Evolutionary conservation across 352 stramenopile genomes (phyloP), one percentile per base, ranked within the genome.

Genomic region (Phytophthora pisi): DNA sequence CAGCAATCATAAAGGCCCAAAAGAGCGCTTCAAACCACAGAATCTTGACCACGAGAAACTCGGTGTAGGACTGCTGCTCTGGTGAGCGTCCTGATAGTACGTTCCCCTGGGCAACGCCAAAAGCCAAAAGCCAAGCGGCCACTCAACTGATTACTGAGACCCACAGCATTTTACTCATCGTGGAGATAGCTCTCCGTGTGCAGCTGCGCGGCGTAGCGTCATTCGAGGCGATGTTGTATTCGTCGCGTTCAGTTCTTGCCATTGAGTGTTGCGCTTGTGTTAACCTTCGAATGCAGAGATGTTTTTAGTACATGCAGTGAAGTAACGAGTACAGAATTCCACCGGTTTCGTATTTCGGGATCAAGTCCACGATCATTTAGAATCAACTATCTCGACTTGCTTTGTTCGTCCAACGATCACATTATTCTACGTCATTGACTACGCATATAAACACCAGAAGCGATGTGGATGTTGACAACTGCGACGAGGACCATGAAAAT

Each of bases 401-500:
- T 30, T 30, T 30, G 26, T 30, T 30, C 26, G 26, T 30, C 26
- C 26, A 30, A 6, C 26, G 20, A 20, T 20, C 20, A 20, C 20
- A 20, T 20, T 20, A 20, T 20, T 20, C 20, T 20, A 20, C 20
- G 20, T 20, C 20, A 20, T 38, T 38, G 1, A 38, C 8, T 38
- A 50, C 18, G 43, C 51, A 58, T 36, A 24, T 70, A 64, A 16
- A 70, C 40, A 5, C 64, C 50, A 0, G 57, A 73, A 2, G 64
- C 50, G 13, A 76, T 66, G 43, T 71, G 59, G 15, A 64, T 70
- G 56, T 69, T 73, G 51, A 66, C 55, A 53, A 63, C 58, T 7
- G 69, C 64, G 28, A 76, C 58, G 26, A 67, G 47, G 4, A 73
- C 51, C 57, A 76, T 70, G 56, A 76, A 73, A 20, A 70, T 64